These are phyloP conservation scores for Aspergillus latus DNA, from an alignment of 2,329 filamentous ascomycete species.

Conservation along the genomic window DNA sequence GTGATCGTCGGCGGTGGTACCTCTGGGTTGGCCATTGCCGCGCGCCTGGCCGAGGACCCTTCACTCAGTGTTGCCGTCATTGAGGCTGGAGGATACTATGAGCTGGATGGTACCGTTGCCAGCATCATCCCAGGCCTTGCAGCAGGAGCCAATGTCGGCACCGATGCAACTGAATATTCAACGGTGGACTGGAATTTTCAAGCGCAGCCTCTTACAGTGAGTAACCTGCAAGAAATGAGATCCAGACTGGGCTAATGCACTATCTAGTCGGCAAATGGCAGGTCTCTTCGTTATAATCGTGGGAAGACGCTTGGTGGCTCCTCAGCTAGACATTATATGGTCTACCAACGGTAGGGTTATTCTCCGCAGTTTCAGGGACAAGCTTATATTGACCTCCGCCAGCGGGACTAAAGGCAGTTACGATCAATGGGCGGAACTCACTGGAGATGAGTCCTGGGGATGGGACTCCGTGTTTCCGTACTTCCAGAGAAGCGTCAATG, in stretches of 20 bases:
- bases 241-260: constrained; percentile 27
- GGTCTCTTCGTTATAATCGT: background rate
- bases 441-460: constrained; percentile 31
- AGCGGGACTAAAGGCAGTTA: constrained; percentile 8
- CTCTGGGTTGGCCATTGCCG: constrained; percentile 45
- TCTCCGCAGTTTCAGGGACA: no score
- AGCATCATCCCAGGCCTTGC: constrained; percentile 11
- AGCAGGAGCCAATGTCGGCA: constrained; percentile 19
- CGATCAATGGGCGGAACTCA: constrained; percentile 34
- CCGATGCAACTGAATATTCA: constrained; percentile 20
- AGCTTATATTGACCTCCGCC: background rate
- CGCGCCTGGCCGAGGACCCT: constrained; percentile 52
- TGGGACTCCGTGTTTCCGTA: constrained; percentile 26
- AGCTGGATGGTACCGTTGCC: constrained; percentile 39
- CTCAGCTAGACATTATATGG: background rate
- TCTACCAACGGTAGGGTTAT: background rate
- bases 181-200: constrained; percentile 27
- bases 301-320: constrained; percentile 2
- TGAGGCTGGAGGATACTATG: constrained; percentile 48
- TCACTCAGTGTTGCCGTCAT: constrained; percentile 40
- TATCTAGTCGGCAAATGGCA: constrained; percentile 9
- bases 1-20: constrained; percentile 42
- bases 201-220: constrained; percentile 21
- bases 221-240: background rate
- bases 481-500: constrained; percentile 25